Conservation (phyloP, 306 rosid genomes). For the Nissolia schottii region DNA sequence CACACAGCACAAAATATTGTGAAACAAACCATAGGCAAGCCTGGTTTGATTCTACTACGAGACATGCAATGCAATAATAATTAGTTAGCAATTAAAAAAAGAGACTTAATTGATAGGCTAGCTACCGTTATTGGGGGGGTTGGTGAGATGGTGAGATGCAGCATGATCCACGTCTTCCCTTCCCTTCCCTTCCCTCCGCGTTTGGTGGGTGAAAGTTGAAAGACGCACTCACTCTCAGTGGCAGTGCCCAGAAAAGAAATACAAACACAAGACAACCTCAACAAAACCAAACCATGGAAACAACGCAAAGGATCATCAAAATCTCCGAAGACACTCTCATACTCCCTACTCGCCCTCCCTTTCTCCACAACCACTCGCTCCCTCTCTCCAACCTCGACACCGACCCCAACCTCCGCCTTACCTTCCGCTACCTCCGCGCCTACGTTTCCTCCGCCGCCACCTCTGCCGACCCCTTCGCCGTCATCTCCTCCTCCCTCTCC, state of each 20-base stretch:
- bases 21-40: too few relatives aligned
- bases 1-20: too few relatives aligned
- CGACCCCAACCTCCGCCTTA: constrained; percentile 66
- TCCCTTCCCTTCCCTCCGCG: background rate
- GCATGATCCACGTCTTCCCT: constrained; percentile 44
- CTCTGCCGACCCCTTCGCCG: constrained; percentile 37
- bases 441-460: constrained; percentile 30
- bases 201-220: constrained; percentile 29
- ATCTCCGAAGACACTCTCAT: constrained; percentile 32
- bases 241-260: background rate
- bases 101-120: too few relatives aligned
- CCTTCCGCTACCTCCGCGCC: constrained; percentile 81
- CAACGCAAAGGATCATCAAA: constrained; percentile 26
- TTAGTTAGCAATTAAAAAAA: too few relatives aligned
- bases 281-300: background rate
- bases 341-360: constrained; percentile 50
- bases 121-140: background rate
- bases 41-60: too few relatives aligned
- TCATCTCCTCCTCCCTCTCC: constrained; percentile 63
- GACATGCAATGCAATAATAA: too few relatives aligned
- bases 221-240: background rate
- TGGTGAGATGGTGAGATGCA: constrained; percentile 16
- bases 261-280: background rate
- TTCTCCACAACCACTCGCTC: constrained; percentile 49
- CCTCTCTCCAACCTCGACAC: constrained; percentile 76